A percentile compares a stretch with the other conserved stretches of the same genome.
Conservation (phyloP, 495 filamentous ascomycete genomes). For the Penicillium cataractarum region DNA sequence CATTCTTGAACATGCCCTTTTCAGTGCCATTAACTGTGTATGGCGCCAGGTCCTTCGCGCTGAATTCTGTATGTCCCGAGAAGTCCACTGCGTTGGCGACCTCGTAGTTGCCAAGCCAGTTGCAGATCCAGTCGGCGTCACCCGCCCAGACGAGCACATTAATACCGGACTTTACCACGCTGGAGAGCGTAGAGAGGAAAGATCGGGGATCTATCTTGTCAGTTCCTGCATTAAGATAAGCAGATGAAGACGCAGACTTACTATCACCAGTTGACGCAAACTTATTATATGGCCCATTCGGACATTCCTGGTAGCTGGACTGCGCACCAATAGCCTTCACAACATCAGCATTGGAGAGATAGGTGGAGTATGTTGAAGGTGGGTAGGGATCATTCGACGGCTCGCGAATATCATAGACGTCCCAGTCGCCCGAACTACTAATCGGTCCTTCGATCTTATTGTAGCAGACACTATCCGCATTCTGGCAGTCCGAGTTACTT, state of each 20-base stretch:
- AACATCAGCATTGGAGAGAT: constrained; percentile 43
- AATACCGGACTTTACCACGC: constrained; percentile 52
- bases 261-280: constrained; percentile 53
- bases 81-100: constrained; percentile 51
- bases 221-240: neutral
- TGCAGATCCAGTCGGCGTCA: constrained; percentile 61
- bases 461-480: constrained; percentile 49
- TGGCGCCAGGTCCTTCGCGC: constrained; percentile 33
- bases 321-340: constrained; percentile 56
- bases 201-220: constrained; percentile 42
- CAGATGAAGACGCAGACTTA: constrained; percentile 22
- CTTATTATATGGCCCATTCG: constrained; percentile 40
- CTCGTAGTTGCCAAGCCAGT: constrained; percentile 52
- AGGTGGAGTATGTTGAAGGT: constrained; percentile 50
- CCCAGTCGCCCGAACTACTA: constrained; percentile 36
- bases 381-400: constrained; percentile 50
- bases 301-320: constrained; percentile 50
- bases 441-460: constrained; percentile 48
- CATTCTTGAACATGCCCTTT: constrained; percentile 54
- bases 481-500: constrained; percentile 41
- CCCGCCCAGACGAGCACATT: constrained; percentile 58
- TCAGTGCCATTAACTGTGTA: constrained; percentile 54
- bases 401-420: constrained; percentile 56
- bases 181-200: constrained; percentile 50
- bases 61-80: constrained; percentile 41